Evolutionary conservation across 768 basidiomycete genomes (phyloP).

Genomic region (Boletus sensibilis): DNA sequence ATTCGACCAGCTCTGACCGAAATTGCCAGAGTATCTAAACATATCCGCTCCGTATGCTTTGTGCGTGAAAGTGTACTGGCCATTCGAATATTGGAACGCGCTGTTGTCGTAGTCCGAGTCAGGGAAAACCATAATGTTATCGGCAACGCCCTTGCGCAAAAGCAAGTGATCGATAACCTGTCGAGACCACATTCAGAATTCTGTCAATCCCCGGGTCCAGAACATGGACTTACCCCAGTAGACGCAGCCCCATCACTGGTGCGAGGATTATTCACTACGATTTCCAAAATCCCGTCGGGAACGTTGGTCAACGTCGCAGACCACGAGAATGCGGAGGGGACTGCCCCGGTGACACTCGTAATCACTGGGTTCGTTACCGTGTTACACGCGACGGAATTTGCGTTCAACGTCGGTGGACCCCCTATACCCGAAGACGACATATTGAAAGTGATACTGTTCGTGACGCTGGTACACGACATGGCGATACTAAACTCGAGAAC

Average conservation of each 20-base stretch:
- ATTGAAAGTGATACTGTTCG: conserved; percentile 59
- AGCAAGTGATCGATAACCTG: conserved; percentile 75
- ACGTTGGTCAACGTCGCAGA: conserved; percentile 70
- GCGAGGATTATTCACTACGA: conserved; percentile 60
- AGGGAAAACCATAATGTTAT: conserved; percentile 88
- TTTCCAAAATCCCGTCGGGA: conserved; percentile 79
- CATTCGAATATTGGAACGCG: conserved; percentile 56
- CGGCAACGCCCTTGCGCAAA: conserved; percentile 69
- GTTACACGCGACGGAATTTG: conserved; percentile 45
- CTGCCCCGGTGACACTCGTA: conserved; percentile 51
- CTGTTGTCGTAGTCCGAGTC: conserved; percentile 70
- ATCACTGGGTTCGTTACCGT: conserved; percentile 48
- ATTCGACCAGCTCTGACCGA: conserved; percentile 77
- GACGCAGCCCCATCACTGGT: conserved; percentile 40
- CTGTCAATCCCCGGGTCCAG: neutral
- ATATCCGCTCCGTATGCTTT: conserved; percentile 82
- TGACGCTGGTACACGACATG: conserved; percentile 76
- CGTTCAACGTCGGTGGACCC: conserved; percentile 50
- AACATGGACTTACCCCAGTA: conserved; percentile 52
- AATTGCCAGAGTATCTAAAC: conserved; percentile 87
- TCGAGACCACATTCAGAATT: conserved; percentile 5
- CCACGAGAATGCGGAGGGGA: conserved; percentile 68
- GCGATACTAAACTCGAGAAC: conserved; percentile 72
- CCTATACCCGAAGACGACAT: conserved; percentile 69
- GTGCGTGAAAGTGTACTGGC: conserved; percentile 76